Conservation (phyloP, 495 filamentous ascomycete genomes). For the Mytilinidion resinicola region DNA sequence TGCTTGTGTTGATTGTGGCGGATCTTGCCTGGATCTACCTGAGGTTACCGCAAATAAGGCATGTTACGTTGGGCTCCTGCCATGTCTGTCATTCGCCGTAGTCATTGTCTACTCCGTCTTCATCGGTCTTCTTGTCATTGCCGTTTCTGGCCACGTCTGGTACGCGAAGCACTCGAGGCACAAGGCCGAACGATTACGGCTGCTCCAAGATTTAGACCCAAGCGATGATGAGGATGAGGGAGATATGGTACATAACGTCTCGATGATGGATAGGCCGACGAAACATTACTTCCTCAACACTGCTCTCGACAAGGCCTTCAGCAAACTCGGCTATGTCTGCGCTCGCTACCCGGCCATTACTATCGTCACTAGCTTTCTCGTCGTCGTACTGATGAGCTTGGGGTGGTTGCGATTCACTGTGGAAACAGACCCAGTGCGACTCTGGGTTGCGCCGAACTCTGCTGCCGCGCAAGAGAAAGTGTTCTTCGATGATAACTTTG, state of each 20-base stretch:
- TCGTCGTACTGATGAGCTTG: constrained; percentile 69
- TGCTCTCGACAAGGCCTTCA: constrained; percentile 71
- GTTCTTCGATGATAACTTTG: constrained; percentile 93
- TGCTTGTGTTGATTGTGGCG: constrained; percentile 86
- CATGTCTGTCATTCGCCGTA: constrained; percentile 86
- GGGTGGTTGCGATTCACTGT: constrained; percentile 83
- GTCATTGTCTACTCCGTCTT: constrained; percentile 78
- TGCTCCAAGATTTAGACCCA: constrained; percentile 75
- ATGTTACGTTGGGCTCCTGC: constrained; percentile 79
- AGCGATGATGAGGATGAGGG: constrained; percentile 90
- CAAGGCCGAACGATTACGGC: constrained; percentile 69
- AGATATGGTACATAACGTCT: constrained; percentile 65
- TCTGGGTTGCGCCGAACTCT: constrained; percentile 94
- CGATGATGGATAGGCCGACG: constrained; percentile 63
- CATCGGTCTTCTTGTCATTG: constrained; percentile 57
- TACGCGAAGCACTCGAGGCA: constrained; percentile 64
- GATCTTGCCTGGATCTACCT: constrained; percentile 73
- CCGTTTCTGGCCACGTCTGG: constrained; percentile 64
- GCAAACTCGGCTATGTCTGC: constrained; percentile 69
- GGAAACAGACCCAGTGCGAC: constrained; percentile 79
- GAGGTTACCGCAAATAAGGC: constrained; percentile 57
- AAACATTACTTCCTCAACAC: constrained; percentile 73
- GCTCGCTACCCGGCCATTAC: constrained; percentile 81
- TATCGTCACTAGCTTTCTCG: constrained; percentile 60
- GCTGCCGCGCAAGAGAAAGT: constrained; percentile 85